Conservation (phyloP, 441 rosid species). For the Gossypium gossypioides region DNA sequence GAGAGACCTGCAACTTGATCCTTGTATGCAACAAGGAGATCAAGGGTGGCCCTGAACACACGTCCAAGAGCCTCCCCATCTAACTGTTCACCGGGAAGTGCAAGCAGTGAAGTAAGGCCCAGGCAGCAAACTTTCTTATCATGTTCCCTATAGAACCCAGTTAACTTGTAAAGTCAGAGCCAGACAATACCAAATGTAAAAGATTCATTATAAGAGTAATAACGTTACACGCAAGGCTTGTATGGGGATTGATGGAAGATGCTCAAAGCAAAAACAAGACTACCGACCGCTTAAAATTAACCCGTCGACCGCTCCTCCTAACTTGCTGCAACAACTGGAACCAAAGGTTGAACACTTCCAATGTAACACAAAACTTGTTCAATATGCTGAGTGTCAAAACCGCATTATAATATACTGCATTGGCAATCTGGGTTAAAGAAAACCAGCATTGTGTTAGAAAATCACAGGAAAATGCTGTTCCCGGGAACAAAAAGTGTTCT, state of each 20-base stretch:
- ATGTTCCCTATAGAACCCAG: conserved; percentile 55
- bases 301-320: conserved; percentile 60
- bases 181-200: neutral
- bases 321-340: conserved; percentile 87
- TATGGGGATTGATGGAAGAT: neutral
- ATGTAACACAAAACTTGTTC: conserved; percentile 64
- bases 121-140: conserved; percentile 93
- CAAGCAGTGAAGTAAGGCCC: conserved; percentile 80
- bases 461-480: neutral
- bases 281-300: conserved; percentile 72
- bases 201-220: neutral
- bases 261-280: neutral
- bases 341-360: conserved; percentile 75
- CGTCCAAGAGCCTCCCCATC: conserved; percentile 76
- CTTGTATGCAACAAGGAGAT: conserved; percentile 78
- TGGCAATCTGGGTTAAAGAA: conserved; percentile 53
- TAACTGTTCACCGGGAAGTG: conserved; percentile 66
- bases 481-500: neutral
- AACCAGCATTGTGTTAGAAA: neutral
- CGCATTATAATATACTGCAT: conserved; percentile 85
- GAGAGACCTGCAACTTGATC: conserved; percentile 86
- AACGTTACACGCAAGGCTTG: neutral
- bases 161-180: neutral
- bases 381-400: conserved; percentile 60
- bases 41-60: conserved; percentile 74